Evolutionary conservation across 345 rosid species (phyloP).

Genomic region (Sisymbrium irio): DNA sequence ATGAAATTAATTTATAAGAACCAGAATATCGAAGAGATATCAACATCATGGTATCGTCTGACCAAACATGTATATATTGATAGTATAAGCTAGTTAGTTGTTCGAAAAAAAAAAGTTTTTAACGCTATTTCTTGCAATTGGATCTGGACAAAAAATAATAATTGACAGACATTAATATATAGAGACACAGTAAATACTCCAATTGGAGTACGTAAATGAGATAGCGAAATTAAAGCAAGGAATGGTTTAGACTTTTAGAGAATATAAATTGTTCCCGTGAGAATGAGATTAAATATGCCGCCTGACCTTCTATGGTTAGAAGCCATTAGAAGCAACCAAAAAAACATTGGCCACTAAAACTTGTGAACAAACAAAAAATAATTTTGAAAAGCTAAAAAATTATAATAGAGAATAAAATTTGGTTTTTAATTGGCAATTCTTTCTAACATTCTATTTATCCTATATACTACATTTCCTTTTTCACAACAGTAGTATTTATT

Average conservation of each 20-base stretch:
- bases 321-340: too few species aligned
- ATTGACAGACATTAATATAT: background rate
- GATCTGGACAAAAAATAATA: slow-evolving; percentile 14
- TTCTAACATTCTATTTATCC: too few species aligned
- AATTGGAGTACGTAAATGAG: background rate
- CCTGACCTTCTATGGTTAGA: too few species aligned
- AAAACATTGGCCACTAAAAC: too few species aligned
- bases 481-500: too few species aligned
- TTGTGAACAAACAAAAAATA: too few species aligned
- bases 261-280: background rate
- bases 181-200: background rate
- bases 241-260: background rate
- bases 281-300: background rate
- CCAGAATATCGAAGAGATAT: background rate
- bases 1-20: background rate
- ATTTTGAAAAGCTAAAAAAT: too few species aligned
- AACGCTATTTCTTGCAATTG: background rate
- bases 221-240: background rate
- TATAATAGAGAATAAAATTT: too few species aligned
- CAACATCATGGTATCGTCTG: slow-evolving; percentile 16
- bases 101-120: too few species aligned
- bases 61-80: background rate
- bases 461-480: too few species aligned
- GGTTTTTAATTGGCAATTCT: too few species aligned
- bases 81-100: background rate